Conservation (phyloP, 495 filamentous ascomycete species). For the Neurospora tetraspora region DNA sequence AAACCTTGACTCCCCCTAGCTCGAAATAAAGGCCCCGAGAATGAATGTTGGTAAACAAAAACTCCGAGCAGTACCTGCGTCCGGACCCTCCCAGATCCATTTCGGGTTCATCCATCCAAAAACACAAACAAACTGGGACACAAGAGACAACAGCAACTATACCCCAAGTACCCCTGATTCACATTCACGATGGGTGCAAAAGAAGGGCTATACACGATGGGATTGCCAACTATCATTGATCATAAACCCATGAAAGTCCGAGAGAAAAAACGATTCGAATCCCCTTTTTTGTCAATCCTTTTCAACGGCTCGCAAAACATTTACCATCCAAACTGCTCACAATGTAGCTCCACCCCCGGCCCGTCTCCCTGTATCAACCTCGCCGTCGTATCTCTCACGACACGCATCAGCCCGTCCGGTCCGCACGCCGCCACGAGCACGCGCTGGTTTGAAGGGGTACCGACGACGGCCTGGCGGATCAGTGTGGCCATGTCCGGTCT, state of each 20-base stretch:
- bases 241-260: background rate
- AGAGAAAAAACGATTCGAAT: background rate
- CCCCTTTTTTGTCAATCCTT: background rate
- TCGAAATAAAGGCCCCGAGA: background rate
- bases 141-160: background rate
- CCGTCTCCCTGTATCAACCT: slow-evolving; percentile 36
- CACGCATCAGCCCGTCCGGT: slow-evolving; percentile 36
- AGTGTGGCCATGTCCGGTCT: slow-evolving; percentile 32
- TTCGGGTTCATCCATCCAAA: background rate
- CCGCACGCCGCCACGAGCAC: slow-evolving; percentile 44
- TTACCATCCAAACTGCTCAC: slow-evolving; percentile 47
- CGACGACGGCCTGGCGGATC: slow-evolving; percentile 31
- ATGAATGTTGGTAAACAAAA: background rate
- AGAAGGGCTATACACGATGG: background rate
- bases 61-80: background rate
- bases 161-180: background rate
- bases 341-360: slow-evolving; percentile 43
- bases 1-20: background rate
- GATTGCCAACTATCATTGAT: background rate
- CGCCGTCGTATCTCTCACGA: slow-evolving; percentile 41
- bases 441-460: slow-evolving; percentile 27
- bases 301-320: background rate
- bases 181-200: background rate
- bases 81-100: background rate
- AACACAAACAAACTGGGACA: background rate